phyloP scores from a whole-genome alignment of 2,329 filamentous ascomycete genomes.

The Trichoderma sp. region DNA sequence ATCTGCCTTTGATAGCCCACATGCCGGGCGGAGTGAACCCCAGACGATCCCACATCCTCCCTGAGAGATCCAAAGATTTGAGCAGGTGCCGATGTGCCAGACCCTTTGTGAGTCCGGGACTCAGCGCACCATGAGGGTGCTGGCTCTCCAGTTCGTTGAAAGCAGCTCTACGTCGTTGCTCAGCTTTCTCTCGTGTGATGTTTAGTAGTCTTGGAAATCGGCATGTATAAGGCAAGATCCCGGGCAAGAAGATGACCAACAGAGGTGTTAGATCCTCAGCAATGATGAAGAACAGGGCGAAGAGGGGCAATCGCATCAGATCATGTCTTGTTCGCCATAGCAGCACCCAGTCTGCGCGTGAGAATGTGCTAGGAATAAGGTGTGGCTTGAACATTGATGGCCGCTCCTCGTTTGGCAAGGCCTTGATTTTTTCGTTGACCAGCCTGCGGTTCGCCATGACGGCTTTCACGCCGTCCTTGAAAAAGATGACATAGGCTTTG shows the following conservation, averaged over 20 bases:
- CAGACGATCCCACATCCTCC: slow-evolving; percentile 52
- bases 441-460: slow-evolving; percentile 67
- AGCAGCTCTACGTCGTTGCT: slow-evolving; percentile 53
- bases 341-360: slow-evolving; percentile 71
- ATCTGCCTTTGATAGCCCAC: slow-evolving; percentile 55
- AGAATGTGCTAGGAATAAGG: slow-evolving; percentile 43
- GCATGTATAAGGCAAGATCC: slow-evolving; percentile 77
- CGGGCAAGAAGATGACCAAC: slow-evolving; percentile 69
- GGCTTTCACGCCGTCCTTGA: slow-evolving; percentile 79
- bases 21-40: slow-evolving; percentile 51
- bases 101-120: slow-evolving; percentile 34
- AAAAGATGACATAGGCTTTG: slow-evolving; percentile 79
- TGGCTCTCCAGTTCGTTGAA: slow-evolving; percentile 47
- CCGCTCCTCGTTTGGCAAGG: slow-evolving; percentile 57
- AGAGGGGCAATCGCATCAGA: slow-evolving; percentile 73
- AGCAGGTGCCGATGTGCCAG: slow-evolving; percentile 44
- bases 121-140: slow-evolving; percentile 41
- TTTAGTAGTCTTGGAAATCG: slow-evolving; percentile 75
- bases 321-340: slow-evolving; percentile 70
- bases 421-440: slow-evolving; percentile 46
- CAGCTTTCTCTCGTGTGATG: slow-evolving; percentile 55
- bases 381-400: slow-evolving; percentile 43
- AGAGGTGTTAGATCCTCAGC: slow-evolving; percentile 88
- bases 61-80: slow-evolving; percentile 48
- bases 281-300: slow-evolving; percentile 72